phyloP scores from a whole-genome alignment of 768 basidiomycete species.

The Filobasidium wieringae region DNA sequence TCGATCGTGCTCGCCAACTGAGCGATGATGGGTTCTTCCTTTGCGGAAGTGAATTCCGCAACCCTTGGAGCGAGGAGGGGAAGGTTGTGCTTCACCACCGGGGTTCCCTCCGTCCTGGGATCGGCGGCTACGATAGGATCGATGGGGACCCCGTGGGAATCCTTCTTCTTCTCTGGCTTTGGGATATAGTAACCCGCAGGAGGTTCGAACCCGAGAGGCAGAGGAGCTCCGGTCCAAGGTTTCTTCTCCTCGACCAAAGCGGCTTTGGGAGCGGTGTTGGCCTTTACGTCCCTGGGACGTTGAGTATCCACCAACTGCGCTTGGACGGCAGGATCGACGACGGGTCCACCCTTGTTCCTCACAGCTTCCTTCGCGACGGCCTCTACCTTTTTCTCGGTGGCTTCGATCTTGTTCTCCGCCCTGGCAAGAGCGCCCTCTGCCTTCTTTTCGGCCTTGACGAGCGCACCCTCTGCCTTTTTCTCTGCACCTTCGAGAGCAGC shows the following conservation, averaged over 20 bases:
- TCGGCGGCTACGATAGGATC: slow-evolving; percentile 24
- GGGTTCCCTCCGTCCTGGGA: slow-evolving; percentile 4
- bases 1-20: slow-evolving; percentile 91
- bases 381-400: background rate
- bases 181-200: slow-evolving; percentile 69
- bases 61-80: slow-evolving; percentile 75
- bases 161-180: slow-evolving; percentile 12
- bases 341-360: slow-evolving; percentile 5
- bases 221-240: slow-evolving; percentile 52
- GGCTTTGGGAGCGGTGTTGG: slow-evolving; percentile 12
- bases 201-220: slow-evolving; percentile 89
- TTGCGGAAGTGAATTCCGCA: slow-evolving; percentile 48
- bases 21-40: slow-evolving; percentile 80
- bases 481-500: slow-evolving; percentile 46
- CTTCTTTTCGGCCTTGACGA: background rate
- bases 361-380: background rate
- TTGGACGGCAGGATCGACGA: slow-evolving; percentile 14
- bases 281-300: slow-evolving; percentile 15
- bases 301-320: slow-evolving; percentile 12
- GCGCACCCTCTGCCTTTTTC: slow-evolving; percentile 17
- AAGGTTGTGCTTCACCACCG: slow-evolving; percentile 41
- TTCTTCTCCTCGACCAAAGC: slow-evolving; percentile 22
- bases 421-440: background rate
- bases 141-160: slow-evolving; percentile 4
- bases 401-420: slow-evolving; percentile 3